Conservation (phyloP, 768 basidiomycete genomes). For the Boletus sp. region DNA sequence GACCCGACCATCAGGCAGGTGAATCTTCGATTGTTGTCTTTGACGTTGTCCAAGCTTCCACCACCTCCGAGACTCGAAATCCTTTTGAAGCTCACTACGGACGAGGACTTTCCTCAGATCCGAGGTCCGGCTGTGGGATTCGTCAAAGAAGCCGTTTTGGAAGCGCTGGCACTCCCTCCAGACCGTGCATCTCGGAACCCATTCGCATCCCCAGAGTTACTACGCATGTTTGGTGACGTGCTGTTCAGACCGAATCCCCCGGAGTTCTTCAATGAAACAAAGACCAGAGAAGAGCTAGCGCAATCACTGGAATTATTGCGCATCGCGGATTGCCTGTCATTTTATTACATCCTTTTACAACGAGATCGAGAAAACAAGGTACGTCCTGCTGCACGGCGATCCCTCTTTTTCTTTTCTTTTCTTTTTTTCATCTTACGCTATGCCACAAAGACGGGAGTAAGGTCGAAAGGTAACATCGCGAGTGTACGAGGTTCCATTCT, state of each 20-base stretch:
- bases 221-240: constrained; percentile 56
- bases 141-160: constrained; percentile 62
- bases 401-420: no score
- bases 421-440: not conserved
- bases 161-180: constrained; percentile 38
- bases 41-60: constrained; percentile 47
- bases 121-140: constrained; percentile 65
- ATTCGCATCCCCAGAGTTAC: constrained; percentile 54
- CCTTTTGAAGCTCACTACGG: constrained; percentile 49
- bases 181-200: constrained; percentile 29
- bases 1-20: constrained; percentile 57
- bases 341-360: constrained; percentile 62
- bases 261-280: constrained; percentile 41
- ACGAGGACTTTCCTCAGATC: constrained; percentile 59
- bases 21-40: constrained; percentile 56
- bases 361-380: constrained; percentile 61
- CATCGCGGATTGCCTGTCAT: constrained; percentile 60
- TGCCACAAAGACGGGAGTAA: constrained; percentile 47
- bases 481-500: constrained; percentile 46
- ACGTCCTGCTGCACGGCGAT: not conserved
- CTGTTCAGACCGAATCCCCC: constrained; percentile 57
- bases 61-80: constrained; percentile 49
- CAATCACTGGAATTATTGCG: constrained; percentile 57
- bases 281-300: constrained; percentile 44
- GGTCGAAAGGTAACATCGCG: constrained; percentile 40